Base-by-base conservation (phyloP, 2,329 filamentous ascomycete species). In the Diaporthe citrichinensis region DNA sequence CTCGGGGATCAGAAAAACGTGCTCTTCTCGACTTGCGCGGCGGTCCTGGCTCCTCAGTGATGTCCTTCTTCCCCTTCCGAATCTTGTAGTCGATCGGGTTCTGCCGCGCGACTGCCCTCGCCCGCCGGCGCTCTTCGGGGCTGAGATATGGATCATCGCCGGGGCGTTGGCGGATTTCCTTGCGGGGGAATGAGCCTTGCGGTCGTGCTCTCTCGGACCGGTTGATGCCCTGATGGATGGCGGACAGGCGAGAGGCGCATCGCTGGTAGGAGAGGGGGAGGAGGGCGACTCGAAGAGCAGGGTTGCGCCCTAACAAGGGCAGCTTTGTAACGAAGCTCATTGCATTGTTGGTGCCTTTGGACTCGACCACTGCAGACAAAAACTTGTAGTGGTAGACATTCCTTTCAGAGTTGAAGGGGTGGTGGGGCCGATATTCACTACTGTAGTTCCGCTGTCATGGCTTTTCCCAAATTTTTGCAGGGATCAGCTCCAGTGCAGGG, bases 141-240 rank as follows among this genome's bases (percentile, higher is more conserved):
- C 49, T 77, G 34, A 77, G 62, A 34, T 77, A 77, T 6, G 69
- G 69, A 1, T 75, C 73, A 23, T 75, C 76, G 31, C 53, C 61
- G 25, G 61, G 53, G 2, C 62, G n/a, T 25, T 51, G 62, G 31
- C 76, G 76, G 9, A 75, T 71, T 23, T 77, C 74, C 39, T 44
- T 74, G 46, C 39, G 79, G 6, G 71, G 61, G 3, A 78, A 77
- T 65, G 80, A 80, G 17, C 82, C 82, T 72, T 83, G 83, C 25
- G 81, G 80, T 68, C 80, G 78, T 49, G 81, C 80, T 73, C 82
- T 83, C 74, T 84, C 78, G 28, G 84, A 85, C 49, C 80, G 76
- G 36, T 92, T 90, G 73, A 95, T 86, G 20, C 93, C 93, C 61
- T 89, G 87, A 78, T 92, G 90, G 80, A 95, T 95, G 58, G 93